Base-by-base conservation (phyloP, 371 early-diverging fungal genomes). In the Mortierella sp. region DNA sequence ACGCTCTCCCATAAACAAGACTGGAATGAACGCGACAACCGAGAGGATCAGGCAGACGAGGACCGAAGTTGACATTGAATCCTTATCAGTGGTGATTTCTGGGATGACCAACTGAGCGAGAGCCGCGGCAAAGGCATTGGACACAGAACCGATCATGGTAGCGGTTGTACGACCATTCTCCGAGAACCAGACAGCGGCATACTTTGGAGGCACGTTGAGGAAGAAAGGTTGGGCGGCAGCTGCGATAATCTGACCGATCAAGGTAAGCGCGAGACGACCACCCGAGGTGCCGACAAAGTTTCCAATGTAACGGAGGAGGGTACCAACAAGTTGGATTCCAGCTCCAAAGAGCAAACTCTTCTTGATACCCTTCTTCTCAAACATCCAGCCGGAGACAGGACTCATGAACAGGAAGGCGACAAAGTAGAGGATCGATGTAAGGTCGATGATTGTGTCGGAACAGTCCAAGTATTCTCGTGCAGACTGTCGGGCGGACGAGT, bases 111-210 rank as follows among this genome's bases (percentile, higher is more conserved):
- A 77, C 78, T 86, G 82, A 27, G 80, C 85, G 13, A 88, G 34
- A 16, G 88, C 88, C 29, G 82, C 84, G 52, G 89, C 89, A 29
- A 81, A 39, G 13, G 80, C 80, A 21, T 79, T 78, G 48, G 80
- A 64, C 37, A 83, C 77, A 8, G 80, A 72, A 43, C 79, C 81
- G 50, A 90, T 80, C 72, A 86, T 85, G 57, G 87, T 89, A 17
- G 89, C 89, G 22, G 86, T 86, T 19, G 90, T 83, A 29, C 90
- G 73, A 40, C 83, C 83, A 37, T 81, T 81, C 57, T 88, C 88
- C 7, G 87, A 81, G 78, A 90, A 90, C 91, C 91, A 90, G 22
- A 80, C 80, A 14, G 88, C 82, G 2, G 88, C 84, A 68, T 84
- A 83, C 81, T 89, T 83, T 27, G 88, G 85, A 60, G 83, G 86